phyloP scores from a whole-genome alignment of 306 rosid species.

The Acacia crassicarpa region DNA sequence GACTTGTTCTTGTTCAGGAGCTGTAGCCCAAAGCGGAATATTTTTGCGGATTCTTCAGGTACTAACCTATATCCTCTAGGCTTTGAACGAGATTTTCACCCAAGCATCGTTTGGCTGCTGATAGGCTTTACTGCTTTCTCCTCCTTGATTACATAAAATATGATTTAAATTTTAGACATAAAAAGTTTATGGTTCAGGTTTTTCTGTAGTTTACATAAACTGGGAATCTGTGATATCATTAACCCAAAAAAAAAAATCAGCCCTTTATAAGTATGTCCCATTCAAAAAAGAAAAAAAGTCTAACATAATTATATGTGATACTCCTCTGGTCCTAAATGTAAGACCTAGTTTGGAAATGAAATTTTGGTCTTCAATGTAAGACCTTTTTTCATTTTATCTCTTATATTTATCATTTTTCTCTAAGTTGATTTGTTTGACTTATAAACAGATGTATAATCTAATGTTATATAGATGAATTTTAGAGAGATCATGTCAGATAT shows the following conservation, averaged over 20 bases:
- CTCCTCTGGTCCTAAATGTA: too few species aligned
- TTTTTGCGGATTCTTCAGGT: constrained; percentile 83
- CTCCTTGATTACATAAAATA: not conserved
- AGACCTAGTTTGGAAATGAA: too few species aligned
- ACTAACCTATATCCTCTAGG: constrained; percentile 19
- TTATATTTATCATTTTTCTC: too few species aligned
- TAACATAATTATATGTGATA: not conserved
- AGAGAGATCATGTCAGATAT: too few species aligned
- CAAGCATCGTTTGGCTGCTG: not conserved
- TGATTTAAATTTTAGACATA: not conserved
- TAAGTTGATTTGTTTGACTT: too few species aligned
- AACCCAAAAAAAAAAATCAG: not conserved
- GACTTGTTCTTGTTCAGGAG: constrained; percentile 97
- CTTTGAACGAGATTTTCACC: constrained; percentile 6
- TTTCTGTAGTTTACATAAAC: not conserved
- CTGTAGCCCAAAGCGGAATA: constrained; percentile 82
- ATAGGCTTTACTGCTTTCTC: not conserved
- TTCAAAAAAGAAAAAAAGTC: not conserved
- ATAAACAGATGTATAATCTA: too few species aligned
- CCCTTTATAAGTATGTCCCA: not conserved
- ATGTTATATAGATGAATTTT: too few species aligned
- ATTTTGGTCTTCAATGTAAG: too few species aligned
- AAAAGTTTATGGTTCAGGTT: not conserved
- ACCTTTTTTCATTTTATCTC: too few species aligned
- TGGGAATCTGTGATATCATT: not conserved